Evolutionary conservation across 495 filamentous ascomycete genomes (phyloP).

Genomic region (Astrothelium macrocarpum): DNA sequence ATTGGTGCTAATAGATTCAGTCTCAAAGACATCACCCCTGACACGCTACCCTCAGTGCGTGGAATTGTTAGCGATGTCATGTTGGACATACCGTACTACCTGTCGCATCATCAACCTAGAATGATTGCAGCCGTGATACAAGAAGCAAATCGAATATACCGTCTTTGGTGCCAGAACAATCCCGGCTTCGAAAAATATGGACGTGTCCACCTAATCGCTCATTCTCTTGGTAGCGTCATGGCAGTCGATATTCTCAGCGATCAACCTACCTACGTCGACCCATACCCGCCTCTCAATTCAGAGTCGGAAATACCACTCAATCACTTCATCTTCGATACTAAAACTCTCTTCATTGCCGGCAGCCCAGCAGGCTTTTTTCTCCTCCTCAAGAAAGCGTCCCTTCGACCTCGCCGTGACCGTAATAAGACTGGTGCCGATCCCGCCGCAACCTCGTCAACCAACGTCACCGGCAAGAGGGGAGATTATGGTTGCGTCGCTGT

Average conservation of each 20-base stretch:
- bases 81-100: conserved; percentile 94
- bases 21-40: conserved; percentile 82
- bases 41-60: conserved; percentile 80
- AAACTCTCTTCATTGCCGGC: conserved; percentile 81
- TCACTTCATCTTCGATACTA: conserved; percentile 84
- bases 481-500: conserved; percentile 84
- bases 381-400: conserved; percentile 67
- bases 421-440: conserved; percentile 63
- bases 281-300: conserved; percentile 43
- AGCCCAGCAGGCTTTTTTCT: conserved; percentile 91
- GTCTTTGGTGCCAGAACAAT: conserved; percentile 88
- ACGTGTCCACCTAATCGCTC: conserved; percentile 83
- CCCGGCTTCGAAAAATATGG: conserved; percentile 71
- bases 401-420: conserved; percentile 69
- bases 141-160: conserved; percentile 89
- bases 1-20: conserved; percentile 54
- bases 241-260: conserved; percentile 80
- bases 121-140: conserved; percentile 84
- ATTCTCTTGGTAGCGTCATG: conserved; percentile 91
- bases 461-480: conserved; percentile 65
- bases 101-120: conserved; percentile 88
- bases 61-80: conserved; percentile 92
- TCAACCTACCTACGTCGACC: conserved; percentile 60
- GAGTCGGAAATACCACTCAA: conserved; percentile 38
- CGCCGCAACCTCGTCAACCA: conserved; percentile 27